Base-by-base conservation (phyloP, 225 moss, liverwort and hornwort genomes). In the Sphagnum contortum region DNA sequence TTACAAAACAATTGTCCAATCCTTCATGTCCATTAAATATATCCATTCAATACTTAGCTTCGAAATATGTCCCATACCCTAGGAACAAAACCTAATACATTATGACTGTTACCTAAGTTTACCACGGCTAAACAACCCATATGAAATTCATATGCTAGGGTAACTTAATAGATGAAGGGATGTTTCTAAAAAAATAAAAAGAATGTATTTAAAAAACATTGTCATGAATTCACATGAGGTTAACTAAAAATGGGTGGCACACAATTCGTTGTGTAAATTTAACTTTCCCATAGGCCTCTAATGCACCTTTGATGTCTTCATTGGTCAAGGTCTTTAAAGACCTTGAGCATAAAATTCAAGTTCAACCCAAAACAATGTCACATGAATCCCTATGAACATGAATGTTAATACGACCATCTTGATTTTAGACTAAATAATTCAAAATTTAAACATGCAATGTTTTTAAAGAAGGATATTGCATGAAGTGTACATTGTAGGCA, bases 11-110 rank as follows among this genome's bases (percentile, higher is more conserved):
- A 75, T 62, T 46, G 78, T 70, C 92, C 92, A 96, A 59, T 92
- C 87, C 49, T 85, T 70, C 71, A 80, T 64, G 7, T 81, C 88
- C 90, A 92, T 89, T 83, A 92, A 47, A 92, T 75, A 92, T 96
- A 88, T 62, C 65, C 76, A 66, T 44, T 65, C 2, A 11, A 45
- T 48, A 60, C 45, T 49, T 50, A 59, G 8, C 50, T 29, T 29
- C 1, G 29, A 29, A 29, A 29, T 29, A 29, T 29, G 29, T 29
- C 29, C 29, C 29, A 29, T 29, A 29, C 29, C 29, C 29, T 29
- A 0, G 0, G 29, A 29, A 29, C 29, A 29, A 29, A 29, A 29
- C 29, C 29, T 29, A 29, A 29, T 29, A 29, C 29, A 29, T 29
- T 29, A 29, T 29, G 29, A 29, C 29, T 29, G 1, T 1, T 29